Percentiles rank a stretch among this genome's conserved stretches.
phyloP scores from a whole-genome alignment of 2,329 filamentous ascomycete genomes.

The Mariannaea elegans region DNA sequence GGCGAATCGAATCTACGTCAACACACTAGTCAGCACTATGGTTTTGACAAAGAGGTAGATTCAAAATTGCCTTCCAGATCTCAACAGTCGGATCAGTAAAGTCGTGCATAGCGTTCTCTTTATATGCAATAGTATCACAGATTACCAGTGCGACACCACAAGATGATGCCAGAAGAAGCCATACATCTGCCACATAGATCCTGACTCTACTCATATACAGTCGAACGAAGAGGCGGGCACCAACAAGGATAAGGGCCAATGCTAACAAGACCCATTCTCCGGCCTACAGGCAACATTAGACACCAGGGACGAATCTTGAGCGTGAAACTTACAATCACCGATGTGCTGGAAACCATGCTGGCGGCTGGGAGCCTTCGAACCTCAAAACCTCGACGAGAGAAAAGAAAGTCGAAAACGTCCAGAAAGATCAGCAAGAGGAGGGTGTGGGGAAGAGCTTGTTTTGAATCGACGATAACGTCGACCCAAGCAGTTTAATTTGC shows the following conservation, averaged over 20 bases:
- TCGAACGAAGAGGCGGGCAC: constrained; percentile 12
- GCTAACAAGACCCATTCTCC: constrained; percentile 15
- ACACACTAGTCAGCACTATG: background rate
- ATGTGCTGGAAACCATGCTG: background rate
- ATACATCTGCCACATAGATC: constrained; percentile 5
- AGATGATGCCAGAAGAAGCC: background rate
- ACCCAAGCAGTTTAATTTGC: background rate
- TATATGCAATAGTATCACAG: constrained; percentile 9
- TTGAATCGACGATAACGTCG: background rate
- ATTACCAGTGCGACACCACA: constrained; percentile 5
- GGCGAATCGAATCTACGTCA: constrained; percentile 26
- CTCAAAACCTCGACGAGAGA: background rate
- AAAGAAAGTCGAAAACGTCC: background rate
- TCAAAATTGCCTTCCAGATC: constrained; percentile 2
- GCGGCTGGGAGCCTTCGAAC: background rate
- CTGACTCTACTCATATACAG: constrained; percentile 13
- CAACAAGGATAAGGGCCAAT: constrained; percentile 7
- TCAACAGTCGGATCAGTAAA: background rate
- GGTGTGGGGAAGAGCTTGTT: background rate
- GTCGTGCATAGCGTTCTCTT: background rate
- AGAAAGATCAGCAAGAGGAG: background rate
- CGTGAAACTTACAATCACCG: background rate
- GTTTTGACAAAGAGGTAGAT: no score
- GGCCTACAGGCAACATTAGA: background rate
- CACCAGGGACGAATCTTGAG: no score